These are phyloP conservation scores for Phytophthora aleatoria DNA, from an alignment of 352 stramenopile species.

Conservation along the genomic window DNA sequence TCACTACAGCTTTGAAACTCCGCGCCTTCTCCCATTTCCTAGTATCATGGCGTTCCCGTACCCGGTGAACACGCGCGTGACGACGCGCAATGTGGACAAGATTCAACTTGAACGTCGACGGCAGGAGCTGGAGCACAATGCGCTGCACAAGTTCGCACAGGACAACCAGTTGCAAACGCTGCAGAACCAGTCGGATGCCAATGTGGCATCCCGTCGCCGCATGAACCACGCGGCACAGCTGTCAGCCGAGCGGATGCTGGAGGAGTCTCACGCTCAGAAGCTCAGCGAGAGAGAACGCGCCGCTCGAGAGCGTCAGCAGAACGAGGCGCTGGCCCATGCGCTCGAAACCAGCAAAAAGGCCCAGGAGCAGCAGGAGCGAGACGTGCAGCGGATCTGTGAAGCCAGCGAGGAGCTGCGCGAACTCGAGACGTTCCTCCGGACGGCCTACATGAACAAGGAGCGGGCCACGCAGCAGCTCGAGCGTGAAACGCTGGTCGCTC, in stretches of 20 bases:
- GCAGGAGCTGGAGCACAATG: slow-evolving; percentile 62
- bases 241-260: slow-evolving; percentile 71
- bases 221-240: slow-evolving; percentile 68
- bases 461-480: slow-evolving; percentile 90
- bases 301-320: slow-evolving; percentile 63
- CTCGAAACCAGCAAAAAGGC: slow-evolving; percentile 67
- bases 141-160: slow-evolving; percentile 58
- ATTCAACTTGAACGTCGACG: slow-evolving; percentile 61
- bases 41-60: slow-evolving; percentile 61
- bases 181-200: slow-evolving; percentile 70
- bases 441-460: slow-evolving; percentile 95
- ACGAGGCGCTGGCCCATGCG: slow-evolving; percentile 69
- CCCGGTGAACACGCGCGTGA: slow-evolving; percentile 61
- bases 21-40: neutral
- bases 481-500: slow-evolving; percentile 67
- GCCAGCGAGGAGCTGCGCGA: slow-evolving; percentile 90
- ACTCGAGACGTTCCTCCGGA: slow-evolving; percentile 89
- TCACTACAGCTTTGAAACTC: neutral
- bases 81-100: slow-evolving; percentile 66
- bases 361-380: slow-evolving; percentile 77
- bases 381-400: slow-evolving; percentile 92
- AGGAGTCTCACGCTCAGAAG: slow-evolving; percentile 38
- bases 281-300: slow-evolving; percentile 32
- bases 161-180: slow-evolving; percentile 64
- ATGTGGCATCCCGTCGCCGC: slow-evolving; percentile 47